These are phyloP conservation scores for Chenopodium formosanum DNA, from an alignment of 148 eudicot genomes.

Conservation along the genomic window DNA sequence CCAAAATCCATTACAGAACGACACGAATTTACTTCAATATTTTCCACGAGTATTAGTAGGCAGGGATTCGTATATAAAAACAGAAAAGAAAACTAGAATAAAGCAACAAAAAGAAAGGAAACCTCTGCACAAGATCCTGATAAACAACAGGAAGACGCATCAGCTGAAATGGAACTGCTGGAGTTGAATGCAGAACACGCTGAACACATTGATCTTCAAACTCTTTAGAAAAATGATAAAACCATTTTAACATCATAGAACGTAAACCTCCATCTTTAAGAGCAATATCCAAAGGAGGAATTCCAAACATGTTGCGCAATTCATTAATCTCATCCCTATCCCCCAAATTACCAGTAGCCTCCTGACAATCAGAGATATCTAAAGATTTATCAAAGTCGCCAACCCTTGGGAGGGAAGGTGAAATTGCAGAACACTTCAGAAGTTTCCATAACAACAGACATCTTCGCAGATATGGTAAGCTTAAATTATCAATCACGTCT, in stretches of 20 bases:
- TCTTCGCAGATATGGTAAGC: constrained; percentile 85
- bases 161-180: constrained; percentile 76
- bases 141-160: constrained; percentile 76
- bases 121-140: constrained; percentile 96
- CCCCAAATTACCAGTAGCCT: constrained; percentile 34
- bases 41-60: too few species aligned
- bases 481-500: constrained; percentile 51
- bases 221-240: constrained; percentile 51
- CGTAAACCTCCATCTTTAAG: constrained; percentile 51
- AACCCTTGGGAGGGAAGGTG: constrained; percentile 48
- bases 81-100: not conserved
- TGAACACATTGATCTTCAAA: constrained; percentile 37
- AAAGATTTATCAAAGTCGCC: constrained; percentile 37
- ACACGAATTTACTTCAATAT: too few species aligned
- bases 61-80: not conserved
- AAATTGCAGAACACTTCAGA: constrained; percentile 44
- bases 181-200: constrained; percentile 42
- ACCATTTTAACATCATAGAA: constrained; percentile 53
- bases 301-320: constrained; percentile 65
- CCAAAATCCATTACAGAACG: too few species aligned
- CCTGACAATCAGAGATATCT: constrained; percentile 33
- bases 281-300: constrained; percentile 68
- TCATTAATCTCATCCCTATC: constrained; percentile 53
- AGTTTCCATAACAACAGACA: constrained; percentile 85
- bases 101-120: not conserved